phyloP scores from a whole-genome alignment of 305 asterid genomes.

The Solanum aculeatissimum region DNA sequence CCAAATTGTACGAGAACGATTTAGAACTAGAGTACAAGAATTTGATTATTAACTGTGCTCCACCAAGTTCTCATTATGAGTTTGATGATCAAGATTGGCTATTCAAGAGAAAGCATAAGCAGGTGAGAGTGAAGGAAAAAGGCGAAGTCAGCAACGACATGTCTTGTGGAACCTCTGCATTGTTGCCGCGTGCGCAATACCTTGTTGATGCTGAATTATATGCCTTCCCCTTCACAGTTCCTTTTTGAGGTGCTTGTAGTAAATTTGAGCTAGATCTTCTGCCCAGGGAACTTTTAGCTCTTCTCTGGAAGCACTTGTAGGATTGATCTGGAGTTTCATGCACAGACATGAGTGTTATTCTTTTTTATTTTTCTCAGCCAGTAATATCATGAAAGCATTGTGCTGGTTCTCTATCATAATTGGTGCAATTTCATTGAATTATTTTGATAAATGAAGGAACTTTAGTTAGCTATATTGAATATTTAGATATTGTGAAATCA shows the following conservation, averaged over 20 bases:
- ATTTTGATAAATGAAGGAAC: no score
- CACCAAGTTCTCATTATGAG: constrained; percentile 5
- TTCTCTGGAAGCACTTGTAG: not conserved
- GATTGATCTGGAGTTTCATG: not conserved
- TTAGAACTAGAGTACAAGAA: constrained; percentile 16
- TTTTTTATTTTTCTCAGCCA: not conserved
- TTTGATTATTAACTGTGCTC: constrained; percentile 33
- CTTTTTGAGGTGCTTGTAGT: constrained; percentile 14
- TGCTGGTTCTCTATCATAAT: not conserved
- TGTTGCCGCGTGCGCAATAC: constrained; percentile 23
- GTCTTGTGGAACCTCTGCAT: constrained; percentile 13
- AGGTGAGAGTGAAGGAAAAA: constrained; percentile 6
- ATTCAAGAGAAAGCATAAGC: constrained; percentile 12
- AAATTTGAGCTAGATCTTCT: not conserved
- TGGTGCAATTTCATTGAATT: no score
- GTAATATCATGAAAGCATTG: not conserved
- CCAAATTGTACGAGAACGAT: not conserved
- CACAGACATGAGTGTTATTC: not conserved
- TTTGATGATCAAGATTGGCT: constrained; percentile 45
- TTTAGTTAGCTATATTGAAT: no score
- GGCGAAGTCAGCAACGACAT: not conserved
- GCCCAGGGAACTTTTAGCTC: not conserved
- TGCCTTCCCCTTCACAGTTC: constrained; percentile 27
- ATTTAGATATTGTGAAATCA: no score
- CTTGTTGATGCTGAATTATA: constrained; percentile 21